phyloP scores from a whole-genome alignment of 108 stramenopile species.

The Nitzschia putrida region DNA sequence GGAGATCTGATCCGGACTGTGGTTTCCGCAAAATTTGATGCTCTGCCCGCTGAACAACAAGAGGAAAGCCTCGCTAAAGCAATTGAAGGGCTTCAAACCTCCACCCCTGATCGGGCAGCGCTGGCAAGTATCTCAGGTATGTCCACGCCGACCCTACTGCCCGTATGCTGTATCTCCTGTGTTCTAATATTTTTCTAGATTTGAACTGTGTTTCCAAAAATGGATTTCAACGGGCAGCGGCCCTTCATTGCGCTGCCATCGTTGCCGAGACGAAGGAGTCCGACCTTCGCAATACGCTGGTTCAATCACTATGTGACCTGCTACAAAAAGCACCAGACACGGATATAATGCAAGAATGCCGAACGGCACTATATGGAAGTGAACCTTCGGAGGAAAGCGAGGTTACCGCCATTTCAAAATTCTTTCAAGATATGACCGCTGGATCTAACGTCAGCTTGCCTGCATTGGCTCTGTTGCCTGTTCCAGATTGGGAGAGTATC shows the following conservation, averaged over 20 bases:
- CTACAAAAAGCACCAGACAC: conserved; percentile 19
- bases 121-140: conserved; percentile 24
- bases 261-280: conserved; percentile 10
- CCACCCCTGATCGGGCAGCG: conserved; percentile 5
- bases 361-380: not conserved
- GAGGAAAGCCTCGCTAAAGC: conserved; percentile 13
- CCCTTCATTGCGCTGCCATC: conserved; percentile 28
- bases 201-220: conserved; percentile 21
- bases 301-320: conserved; percentile 18
- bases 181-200: not conserved
- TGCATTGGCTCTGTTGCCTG: conserved; percentile 16
- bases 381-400: not conserved
- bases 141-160: not conserved
- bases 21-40: conserved; percentile 24
- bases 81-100: conserved; percentile 10
- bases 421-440: conserved; percentile 17
- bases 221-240: conserved; percentile 25
- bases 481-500: conserved; percentile 31
- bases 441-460: conserved; percentile 14
- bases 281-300: conserved; percentile 15
- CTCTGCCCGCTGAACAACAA: conserved; percentile 20
- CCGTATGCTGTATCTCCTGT: not conserved
- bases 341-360: conserved; percentile 21
- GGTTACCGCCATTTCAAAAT: not conserved
- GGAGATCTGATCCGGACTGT: conserved; percentile 22